Evolutionary conservation across 108 stramenopile species (phyloP).

Genomic region (Fragilaria crotonensis): DNA sequence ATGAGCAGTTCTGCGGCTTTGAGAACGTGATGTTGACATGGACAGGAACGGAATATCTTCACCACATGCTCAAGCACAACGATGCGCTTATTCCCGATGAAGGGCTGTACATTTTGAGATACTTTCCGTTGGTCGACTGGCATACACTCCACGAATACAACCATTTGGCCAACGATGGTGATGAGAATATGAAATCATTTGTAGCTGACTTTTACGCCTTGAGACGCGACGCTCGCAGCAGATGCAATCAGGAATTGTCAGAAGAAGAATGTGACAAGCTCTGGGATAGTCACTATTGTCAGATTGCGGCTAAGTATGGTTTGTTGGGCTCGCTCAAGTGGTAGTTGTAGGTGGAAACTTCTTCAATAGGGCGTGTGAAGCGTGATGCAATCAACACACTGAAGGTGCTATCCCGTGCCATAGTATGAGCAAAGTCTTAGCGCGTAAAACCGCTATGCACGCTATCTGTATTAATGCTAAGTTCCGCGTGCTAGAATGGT

Average conservation of each 20-base stretch:
- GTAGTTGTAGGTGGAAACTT: too few species aligned
- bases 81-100: conserved; percentile 33
- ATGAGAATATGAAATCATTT: conserved; percentile 30
- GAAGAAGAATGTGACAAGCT: conserved; percentile 38
- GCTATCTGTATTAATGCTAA: too few species aligned
- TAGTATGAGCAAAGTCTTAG: too few species aligned
- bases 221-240: conserved; percentile 16
- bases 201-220: conserved; percentile 41
- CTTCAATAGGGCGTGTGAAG: too few species aligned
- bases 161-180: conserved; percentile 24
- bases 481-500: too few species aligned
- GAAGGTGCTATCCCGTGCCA: too few species aligned
- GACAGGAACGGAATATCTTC: conserved; percentile 54
- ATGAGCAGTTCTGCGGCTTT: conserved; percentile 35
- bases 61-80: conserved; percentile 49
- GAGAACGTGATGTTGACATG: conserved; percentile 39
- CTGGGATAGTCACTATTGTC: conserved; percentile 40
- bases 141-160: conserved; percentile 31
- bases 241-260: conserved; percentile 23
- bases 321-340: conserved; percentile 31
- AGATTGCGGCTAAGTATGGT: conserved; percentile 41
- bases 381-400: too few species aligned
- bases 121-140: conserved; percentile 39
- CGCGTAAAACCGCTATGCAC: too few species aligned
- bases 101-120: conserved; percentile 37